Conservation (phyloP, 1,284 basidiomycete species). For the Cronartium ribicola region DNA sequence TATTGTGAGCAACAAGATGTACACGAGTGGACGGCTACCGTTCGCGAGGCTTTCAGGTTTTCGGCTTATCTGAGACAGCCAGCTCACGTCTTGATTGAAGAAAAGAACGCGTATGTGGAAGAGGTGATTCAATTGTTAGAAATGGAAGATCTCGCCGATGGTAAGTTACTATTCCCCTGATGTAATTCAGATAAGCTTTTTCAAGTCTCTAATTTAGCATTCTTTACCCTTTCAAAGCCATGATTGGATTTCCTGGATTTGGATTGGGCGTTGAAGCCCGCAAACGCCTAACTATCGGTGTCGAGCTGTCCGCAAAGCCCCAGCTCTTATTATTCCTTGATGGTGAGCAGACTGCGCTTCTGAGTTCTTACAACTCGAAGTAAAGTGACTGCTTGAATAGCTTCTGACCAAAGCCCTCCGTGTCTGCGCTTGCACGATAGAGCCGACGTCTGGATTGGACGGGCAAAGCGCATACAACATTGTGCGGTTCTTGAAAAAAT, state of each 20-base stretch:
- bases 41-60: conserved; percentile 60
- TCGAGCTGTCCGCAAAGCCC: conserved; percentile 59
- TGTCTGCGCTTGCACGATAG: no score
- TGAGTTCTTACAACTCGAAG: conserved; percentile 5
- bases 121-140: conserved; percentile 58
- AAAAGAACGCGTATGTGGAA: conserved; percentile 58
- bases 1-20: conserved; percentile 57
- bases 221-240: conserved; percentile 30
- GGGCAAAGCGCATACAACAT: conserved; percentile 86
- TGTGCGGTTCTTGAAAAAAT: conserved; percentile 67
- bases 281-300: conserved; percentile 61
- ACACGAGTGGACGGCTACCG: conserved; percentile 72
- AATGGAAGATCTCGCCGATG: conserved; percentile 57
- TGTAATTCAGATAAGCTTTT: conserved; percentile 6
- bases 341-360: conserved; percentile 45
- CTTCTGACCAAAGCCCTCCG: conserved; percentile 54
- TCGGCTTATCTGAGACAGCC: conserved; percentile 61
- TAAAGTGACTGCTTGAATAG: no score
- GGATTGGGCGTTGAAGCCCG: conserved; percentile 58
- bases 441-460: conserved; percentile 71
- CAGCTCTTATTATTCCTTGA: conserved; percentile 53
- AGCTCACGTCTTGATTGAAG: conserved; percentile 54
- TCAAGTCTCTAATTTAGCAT: no score
- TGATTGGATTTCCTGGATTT: conserved; percentile 53
- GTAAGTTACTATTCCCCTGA: conserved; percentile 53